phyloP scores from a whole-genome alignment of 768 basidiomycete species.

The Tulasnella sp. region DNA sequence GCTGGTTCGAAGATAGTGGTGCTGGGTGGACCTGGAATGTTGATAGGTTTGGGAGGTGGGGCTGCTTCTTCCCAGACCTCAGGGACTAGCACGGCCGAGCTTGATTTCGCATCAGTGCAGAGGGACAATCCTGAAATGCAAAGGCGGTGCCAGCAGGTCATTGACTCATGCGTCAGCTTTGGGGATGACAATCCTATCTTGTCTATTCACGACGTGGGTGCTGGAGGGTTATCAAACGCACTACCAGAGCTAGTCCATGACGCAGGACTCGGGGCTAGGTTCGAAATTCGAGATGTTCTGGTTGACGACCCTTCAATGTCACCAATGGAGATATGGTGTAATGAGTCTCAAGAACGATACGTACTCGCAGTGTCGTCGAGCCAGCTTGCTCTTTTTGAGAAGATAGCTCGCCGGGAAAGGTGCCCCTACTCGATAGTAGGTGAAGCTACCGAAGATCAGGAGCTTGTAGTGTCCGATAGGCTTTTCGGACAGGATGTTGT shows the following conservation, averaged over 20 bases:
- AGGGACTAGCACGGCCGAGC: constrained; percentile 77
- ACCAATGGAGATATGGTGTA: constrained; percentile 99
- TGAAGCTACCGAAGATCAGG: constrained; percentile 63
- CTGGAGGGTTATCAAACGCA: constrained; percentile 92
- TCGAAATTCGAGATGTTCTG: constrained; percentile 88
- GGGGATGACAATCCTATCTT: constrained; percentile 63
- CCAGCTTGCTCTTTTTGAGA: constrained; percentile 47
- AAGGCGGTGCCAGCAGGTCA: constrained; percentile 91
- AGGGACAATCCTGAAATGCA: constrained; percentile 99
- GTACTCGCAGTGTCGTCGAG: constrained; percentile 72
- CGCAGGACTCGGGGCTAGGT: constrained; percentile 74
- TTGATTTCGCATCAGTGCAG: constrained; percentile 97
- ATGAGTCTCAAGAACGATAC: constrained; percentile 96
- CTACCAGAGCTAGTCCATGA: constrained; percentile 96
- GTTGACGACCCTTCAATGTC: constrained; percentile 90
- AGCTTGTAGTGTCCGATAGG: constrained; percentile 80
- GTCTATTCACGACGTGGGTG: constrained; percentile 97
- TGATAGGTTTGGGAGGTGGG: constrained; percentile 94
- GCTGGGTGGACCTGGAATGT: constrained; percentile 87
- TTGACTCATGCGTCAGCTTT: constrained; percentile 70
- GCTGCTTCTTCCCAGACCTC: constrained; percentile 90
- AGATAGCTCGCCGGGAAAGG: constrained; percentile 72
- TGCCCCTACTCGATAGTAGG: constrained; percentile 93
- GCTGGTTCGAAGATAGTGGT: constrained; percentile 83
- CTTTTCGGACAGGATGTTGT: constrained; percentile 70